These are phyloP conservation scores for Blastobotrys parvus DNA, from an alignment of 805 yeast genomes.

Conservation along the genomic window DNA sequence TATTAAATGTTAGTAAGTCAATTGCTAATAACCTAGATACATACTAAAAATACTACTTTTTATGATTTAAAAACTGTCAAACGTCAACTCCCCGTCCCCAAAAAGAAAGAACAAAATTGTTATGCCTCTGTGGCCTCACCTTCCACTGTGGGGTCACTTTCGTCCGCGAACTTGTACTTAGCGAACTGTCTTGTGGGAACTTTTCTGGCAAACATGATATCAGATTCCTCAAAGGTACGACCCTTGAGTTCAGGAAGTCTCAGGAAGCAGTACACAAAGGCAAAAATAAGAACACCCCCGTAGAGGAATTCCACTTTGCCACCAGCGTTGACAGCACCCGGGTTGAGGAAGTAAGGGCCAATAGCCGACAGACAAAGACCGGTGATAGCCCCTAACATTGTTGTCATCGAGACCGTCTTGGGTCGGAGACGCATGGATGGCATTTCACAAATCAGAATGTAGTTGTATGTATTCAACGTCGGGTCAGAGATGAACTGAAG, in stretches of 20 bases:
- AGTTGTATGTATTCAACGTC: conserved; percentile 37
- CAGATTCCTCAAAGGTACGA: conserved; percentile 33
- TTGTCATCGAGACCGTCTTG: conserved; percentile 35
- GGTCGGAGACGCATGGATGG: conserved; percentile 34
- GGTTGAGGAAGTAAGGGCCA: conserved; percentile 39
- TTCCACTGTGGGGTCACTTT: conserved; percentile 21
- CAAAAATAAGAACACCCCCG: conserved; percentile 29
- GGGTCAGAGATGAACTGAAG: conserved; percentile 37
- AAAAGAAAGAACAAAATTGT: too few relatives aligned
- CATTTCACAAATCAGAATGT: conserved; percentile 34
- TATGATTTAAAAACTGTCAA: too few relatives aligned
- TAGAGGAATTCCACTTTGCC: conserved; percentile 43
- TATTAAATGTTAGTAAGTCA: too few relatives aligned
- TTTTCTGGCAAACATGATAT: not conserved
- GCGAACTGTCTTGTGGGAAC: not conserved
- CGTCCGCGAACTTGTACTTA: too few relatives aligned
- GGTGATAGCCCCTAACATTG: conserved; percentile 21
- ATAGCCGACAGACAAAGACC: conserved; percentile 25
- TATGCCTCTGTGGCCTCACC: too few relatives aligned
- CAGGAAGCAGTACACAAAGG: conserved; percentile 37
- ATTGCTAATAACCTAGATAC: too few relatives aligned
- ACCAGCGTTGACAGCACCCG: conserved; percentile 36
- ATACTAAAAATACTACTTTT: too few relatives aligned
- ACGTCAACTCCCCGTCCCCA: too few relatives aligned
- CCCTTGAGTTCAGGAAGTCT: conserved; percentile 49